phyloP scores from a whole-genome alignment of 208 protist genomes.

The Crithidia bombi region DNA sequence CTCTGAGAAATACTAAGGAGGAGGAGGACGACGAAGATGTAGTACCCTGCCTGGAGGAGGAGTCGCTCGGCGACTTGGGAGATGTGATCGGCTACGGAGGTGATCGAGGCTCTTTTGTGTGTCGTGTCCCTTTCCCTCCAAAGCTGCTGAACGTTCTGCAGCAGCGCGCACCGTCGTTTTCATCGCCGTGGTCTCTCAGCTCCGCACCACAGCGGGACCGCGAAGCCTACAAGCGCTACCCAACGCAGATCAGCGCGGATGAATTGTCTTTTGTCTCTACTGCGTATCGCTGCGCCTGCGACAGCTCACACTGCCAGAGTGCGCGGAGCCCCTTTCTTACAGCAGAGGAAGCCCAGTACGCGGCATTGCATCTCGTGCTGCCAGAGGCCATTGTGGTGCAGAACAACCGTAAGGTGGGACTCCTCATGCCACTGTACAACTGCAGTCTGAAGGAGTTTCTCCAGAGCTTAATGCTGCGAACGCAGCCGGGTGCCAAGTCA shows the following conservation, averaged over 20 bases:
- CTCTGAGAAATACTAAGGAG: neutral
- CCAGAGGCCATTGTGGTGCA: conserved; percentile 62
- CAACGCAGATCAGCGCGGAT: conserved; percentile 32
- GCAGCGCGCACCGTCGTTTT: neutral
- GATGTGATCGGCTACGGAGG: conserved; percentile 71
- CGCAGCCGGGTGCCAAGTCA: neutral
- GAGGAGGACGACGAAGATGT: neutral
- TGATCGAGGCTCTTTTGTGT: conserved; percentile 75
- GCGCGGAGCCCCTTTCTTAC: conserved; percentile 19
- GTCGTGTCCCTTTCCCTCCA: conserved; percentile 35
- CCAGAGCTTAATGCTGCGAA: conserved; percentile 14
- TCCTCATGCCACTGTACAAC: conserved; percentile 77
- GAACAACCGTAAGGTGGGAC: conserved; percentile 40
- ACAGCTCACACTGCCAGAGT: conserved; percentile 22
- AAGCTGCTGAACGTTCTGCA: conserved; percentile 5
- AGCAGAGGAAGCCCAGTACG: conserved; percentile 26
- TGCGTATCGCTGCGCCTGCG: conserved; percentile 23
- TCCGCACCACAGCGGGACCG: conserved; percentile 1
- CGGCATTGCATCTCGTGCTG: conserved; percentile 54
- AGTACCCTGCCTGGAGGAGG: conserved; percentile 20
- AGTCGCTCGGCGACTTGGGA: conserved; percentile 26
- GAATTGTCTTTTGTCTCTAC: conserved; percentile 41
- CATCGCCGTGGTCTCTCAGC: conserved; percentile 14
- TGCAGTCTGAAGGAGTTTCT: conserved; percentile 75
- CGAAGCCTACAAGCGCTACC: conserved; percentile 51